Percentiles rank a stretch among this genome's conserved stretches.
Evolutionary conservation across 2,329 filamentous ascomycete genomes (phyloP).

Genomic region (Hypoxylon sp.): DNA sequence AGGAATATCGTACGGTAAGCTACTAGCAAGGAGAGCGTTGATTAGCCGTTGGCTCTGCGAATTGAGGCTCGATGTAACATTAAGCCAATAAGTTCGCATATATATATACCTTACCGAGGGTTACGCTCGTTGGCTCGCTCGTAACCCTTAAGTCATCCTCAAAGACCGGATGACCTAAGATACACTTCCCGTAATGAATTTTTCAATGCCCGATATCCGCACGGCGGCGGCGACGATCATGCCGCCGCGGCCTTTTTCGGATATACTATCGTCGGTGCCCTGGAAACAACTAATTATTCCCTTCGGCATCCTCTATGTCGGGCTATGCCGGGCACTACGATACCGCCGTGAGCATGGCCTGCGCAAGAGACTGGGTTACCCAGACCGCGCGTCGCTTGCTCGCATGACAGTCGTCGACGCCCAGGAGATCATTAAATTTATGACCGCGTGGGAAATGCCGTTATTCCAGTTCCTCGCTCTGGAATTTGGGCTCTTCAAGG

Average conservation of each 20-base stretch:
- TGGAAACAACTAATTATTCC: conserved; percentile 46
- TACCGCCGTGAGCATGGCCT: conserved; percentile 50
- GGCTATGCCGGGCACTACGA: conserved; percentile 50
- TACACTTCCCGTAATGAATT: conserved; percentile 24
- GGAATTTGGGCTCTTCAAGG: conserved; percentile 55
- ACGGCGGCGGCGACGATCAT: conserved; percentile 2
- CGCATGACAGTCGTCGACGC: conserved; percentile 54
- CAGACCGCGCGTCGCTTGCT: conserved; percentile 49
- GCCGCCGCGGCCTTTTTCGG: conserved; percentile 19
- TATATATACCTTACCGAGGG: not conserved
- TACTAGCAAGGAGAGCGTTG: not conserved
- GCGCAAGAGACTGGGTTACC: conserved; percentile 47
- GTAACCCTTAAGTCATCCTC: not conserved
- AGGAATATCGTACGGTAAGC: conserved; percentile 4
- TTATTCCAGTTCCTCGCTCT: conserved; percentile 47
- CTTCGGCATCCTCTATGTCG: conserved; percentile 45
- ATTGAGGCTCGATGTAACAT: conserved; percentile 15
- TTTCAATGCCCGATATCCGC: conserved; percentile 20
- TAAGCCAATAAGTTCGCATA: conserved; percentile 2
- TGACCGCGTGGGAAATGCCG: conserved; percentile 50
- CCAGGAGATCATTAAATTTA: conserved; percentile 51
- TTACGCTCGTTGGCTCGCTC: not conserved
- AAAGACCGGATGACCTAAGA: not conserved
- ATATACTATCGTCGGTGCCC: conserved; percentile 24
- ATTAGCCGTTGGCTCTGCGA: conserved; percentile 1